Evolutionary conservation across 2,329 filamentous ascomycete species (phyloP).

Genomic region (Epichloe uncinata): DNA sequence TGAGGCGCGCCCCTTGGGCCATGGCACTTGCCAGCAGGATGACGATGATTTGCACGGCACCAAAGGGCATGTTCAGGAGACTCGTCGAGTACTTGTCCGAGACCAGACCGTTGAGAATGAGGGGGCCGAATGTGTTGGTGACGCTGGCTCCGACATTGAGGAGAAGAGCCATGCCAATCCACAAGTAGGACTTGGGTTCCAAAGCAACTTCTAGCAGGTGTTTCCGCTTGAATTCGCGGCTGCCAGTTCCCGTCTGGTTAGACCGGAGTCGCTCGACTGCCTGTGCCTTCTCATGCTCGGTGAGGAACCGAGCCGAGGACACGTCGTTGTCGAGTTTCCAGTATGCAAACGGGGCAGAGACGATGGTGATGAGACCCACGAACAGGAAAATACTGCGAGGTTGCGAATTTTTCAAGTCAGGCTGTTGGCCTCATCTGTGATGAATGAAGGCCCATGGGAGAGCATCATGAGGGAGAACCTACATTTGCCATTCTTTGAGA

Average conservation of each 20-base stretch:
- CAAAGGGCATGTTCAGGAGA: slow-evolving; percentile 55
- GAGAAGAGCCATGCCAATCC: slow-evolving; percentile 44
- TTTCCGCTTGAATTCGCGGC: slow-evolving; percentile 52
- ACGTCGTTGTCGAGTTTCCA: slow-evolving; percentile 48
- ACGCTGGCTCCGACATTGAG: slow-evolving; percentile 53
- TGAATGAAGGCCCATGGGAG: not conserved
- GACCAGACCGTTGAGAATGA: slow-evolving; percentile 48
- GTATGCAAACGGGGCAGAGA: slow-evolving; percentile 44
- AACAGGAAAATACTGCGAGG: slow-evolving; percentile 38
- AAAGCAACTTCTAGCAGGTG: slow-evolving; percentile 43
- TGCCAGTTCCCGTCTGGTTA: slow-evolving; percentile 65
- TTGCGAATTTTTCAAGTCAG: not conserved
- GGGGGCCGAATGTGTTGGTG: slow-evolving; percentile 50
- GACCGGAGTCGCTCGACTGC: slow-evolving; percentile 58
- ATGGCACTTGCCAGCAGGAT: slow-evolving; percentile 46
- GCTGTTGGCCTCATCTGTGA: no score
- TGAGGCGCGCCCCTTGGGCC: slow-evolving; percentile 42
- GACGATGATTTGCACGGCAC: slow-evolving; percentile 44
- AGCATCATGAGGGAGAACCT: not conserved
- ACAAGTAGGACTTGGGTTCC: slow-evolving; percentile 44
- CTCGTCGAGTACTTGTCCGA: slow-evolving; percentile 44
- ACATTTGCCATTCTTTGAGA: slow-evolving; percentile 14
- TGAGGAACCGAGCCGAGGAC: slow-evolving; percentile 41
- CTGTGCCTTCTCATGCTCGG: slow-evolving; percentile 50
- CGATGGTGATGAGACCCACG: slow-evolving; percentile 46